These are phyloP conservation scores for Rhodotorula kratochvilovae DNA, from an alignment of 768 basidiomycete species.

Conservation along the genomic window DNA sequence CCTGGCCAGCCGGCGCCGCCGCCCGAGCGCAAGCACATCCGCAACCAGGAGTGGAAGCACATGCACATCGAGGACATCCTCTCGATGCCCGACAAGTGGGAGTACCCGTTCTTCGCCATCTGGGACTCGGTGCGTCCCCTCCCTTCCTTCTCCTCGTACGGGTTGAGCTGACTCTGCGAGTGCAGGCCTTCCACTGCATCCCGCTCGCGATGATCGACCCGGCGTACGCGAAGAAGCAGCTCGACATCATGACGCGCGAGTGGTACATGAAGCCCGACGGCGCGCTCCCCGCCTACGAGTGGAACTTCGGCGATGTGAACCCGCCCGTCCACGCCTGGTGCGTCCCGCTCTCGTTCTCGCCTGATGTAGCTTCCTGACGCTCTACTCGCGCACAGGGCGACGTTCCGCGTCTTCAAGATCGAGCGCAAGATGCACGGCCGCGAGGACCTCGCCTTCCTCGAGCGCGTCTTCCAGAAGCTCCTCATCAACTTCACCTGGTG, in stretches of 20 bases:
- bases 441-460: conserved; percentile 86
- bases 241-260: conserved; percentile 90
- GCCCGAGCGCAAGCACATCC: conserved; percentile 72
- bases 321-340: conserved; percentile 93
- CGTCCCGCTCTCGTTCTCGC: conserved; percentile 43
- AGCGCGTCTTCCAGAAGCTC: conserved; percentile 96
- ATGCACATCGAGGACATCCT: conserved; percentile 91
- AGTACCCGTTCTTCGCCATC: conserved; percentile 98
- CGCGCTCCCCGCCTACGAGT: conserved; percentile 97
- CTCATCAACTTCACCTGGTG: conserved; percentile 95
- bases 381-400: conserved; percentile 55
- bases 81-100: conserved; percentile 99
- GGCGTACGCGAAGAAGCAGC: conserved; percentile 91
- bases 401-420: conserved; percentile 98
- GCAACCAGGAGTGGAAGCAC: conserved; percentile 95
- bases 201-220: conserved; percentile 94
- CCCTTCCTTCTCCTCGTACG: not conserved
- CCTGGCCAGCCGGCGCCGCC: conserved; percentile 92
- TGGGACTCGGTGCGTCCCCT: conserved; percentile 42
- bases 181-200: conserved; percentile 89
- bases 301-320: conserved; percentile 92
- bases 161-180: conserved; percentile 60
- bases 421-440: conserved; percentile 89
- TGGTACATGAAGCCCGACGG: conserved; percentile 99
- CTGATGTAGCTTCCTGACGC: not conserved